These are phyloP conservation scores for Malbranchea cinnamomea DNA, from an alignment of 2,329 filamentous ascomycete species.

Conservation along the genomic window DNA sequence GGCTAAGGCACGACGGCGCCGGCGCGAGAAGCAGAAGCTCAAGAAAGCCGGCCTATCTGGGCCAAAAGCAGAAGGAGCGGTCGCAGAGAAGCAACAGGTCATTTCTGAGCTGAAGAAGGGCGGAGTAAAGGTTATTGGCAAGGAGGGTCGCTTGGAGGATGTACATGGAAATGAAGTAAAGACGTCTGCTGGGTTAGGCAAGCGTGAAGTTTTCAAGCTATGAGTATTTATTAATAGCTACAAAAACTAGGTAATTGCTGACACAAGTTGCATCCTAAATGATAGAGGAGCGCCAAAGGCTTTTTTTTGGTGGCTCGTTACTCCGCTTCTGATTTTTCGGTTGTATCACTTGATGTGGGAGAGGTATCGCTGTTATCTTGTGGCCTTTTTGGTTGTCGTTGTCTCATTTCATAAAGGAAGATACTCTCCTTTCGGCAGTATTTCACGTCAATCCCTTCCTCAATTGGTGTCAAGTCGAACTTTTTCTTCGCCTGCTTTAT, in stretches of 20 bases:
- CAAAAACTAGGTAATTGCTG: no score
- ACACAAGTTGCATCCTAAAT: no score
- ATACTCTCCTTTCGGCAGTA: slow-evolving; percentile 24
- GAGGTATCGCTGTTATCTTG: not conserved
- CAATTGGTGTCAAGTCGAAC: slow-evolving; percentile 48
- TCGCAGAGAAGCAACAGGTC: slow-evolving; percentile 37
- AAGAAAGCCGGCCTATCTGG: slow-evolving; percentile 42
- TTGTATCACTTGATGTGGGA: not conserved
- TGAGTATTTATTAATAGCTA: slow-evolving; percentile 10
- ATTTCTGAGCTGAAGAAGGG: slow-evolving; percentile 63
- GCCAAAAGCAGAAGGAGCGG: slow-evolving; percentile 31
- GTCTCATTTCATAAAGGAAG: slow-evolving; percentile 22
- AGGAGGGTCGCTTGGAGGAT: slow-evolving; percentile 72
- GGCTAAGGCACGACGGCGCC: slow-evolving; percentile 60
- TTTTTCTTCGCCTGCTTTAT: slow-evolving; percentile 54
- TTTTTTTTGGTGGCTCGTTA: not conserved
- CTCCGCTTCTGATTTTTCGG: slow-evolving; percentile 1
- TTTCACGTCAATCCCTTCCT: slow-evolving; percentile 35
- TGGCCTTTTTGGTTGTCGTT: slow-evolving; percentile 5
- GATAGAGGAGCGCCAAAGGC: not conserved
- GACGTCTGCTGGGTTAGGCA: slow-evolving; percentile 14
- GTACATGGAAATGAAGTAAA: slow-evolving; percentile 64
- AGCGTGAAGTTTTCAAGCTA: slow-evolving; percentile 22
- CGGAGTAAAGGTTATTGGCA: slow-evolving; percentile 81
- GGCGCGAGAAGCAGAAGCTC: slow-evolving; percentile 74